Evolutionary conservation across 164 flowering plant genomes (phyloP).

Genomic region (Aristolochia californica): DNA sequence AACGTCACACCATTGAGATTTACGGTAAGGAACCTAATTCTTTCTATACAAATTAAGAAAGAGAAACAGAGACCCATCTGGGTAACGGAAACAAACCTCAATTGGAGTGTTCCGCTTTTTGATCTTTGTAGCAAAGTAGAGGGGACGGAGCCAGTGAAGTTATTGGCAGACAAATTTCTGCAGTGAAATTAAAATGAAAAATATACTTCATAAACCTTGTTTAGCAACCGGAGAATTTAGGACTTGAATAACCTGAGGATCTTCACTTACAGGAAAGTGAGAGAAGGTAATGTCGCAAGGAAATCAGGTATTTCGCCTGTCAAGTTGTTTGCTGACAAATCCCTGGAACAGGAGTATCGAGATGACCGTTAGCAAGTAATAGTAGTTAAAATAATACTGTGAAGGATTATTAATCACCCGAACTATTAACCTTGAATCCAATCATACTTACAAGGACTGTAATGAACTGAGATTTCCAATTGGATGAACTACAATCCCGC

Average conservation of each 20-base stretch:
- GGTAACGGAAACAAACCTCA: not conserved
- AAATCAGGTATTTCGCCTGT: constrained; percentile 1
- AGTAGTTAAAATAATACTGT: too few relatives aligned
- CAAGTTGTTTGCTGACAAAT: constrained; percentile 1
- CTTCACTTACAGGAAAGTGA: not conserved
- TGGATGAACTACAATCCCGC: not conserved
- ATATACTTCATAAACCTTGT: too few relatives aligned
- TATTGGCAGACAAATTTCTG: constrained; percentile 2
- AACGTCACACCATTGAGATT: too few relatives aligned
- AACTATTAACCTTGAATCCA: not conserved
- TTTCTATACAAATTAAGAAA: too few relatives aligned
- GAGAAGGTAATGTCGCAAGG: not conserved
- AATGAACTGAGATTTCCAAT: not conserved
- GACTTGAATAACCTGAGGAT: too few relatives aligned
- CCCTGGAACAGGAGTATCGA: not conserved
- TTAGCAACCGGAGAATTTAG: too few relatives aligned
- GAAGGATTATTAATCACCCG: too few relatives aligned
- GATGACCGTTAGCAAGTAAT: not conserved
- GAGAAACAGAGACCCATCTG: too few relatives aligned
- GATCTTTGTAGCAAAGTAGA: not conserved
- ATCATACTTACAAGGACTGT: not conserved
- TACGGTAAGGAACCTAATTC: too few relatives aligned
- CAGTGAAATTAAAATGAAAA: too few relatives aligned
- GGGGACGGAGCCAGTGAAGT: not conserved
- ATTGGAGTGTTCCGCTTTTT: not conserved